Base-by-base conservation (phyloP, 208 protist genomes). In the Zelonia costaricensis region DNA sequence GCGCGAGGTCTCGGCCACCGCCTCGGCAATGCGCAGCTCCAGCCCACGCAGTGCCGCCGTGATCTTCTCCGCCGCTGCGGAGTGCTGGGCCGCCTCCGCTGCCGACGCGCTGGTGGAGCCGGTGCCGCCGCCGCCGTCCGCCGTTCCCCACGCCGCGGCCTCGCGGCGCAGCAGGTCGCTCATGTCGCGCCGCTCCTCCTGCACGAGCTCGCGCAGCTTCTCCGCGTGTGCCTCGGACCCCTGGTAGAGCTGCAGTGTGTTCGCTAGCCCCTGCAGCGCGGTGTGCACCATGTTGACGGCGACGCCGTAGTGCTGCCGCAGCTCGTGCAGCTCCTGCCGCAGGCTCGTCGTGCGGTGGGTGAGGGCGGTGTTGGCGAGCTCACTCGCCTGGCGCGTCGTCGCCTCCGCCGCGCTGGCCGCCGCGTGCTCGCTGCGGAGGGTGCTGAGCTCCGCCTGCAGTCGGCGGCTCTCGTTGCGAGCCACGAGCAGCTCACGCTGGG, bases 121-220 rank as follows among this genome's bases (percentile, higher is more conserved):
- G 28, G 7, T 40, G 47, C 28, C 57, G 7, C 42, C 55, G 43
- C 43, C 39, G 30, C 38, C 43, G 8, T 15, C 30, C 8, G 36
- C 55, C 3, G 45, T 39, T 30, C 52, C 69, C 74, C 54, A 74
- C 23, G 55, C 71, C 36, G 73, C 57, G 58, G 59, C 71, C 53
- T 74, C 65, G 51, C 39, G 78, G 46, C 69, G 78, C 25, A 87
- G 71, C n/a, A 93, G 68, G 40, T 85, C 76, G 20, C 58, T 71
- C 56, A 88, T 79, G 42, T 82, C 79, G 10, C 57, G 57, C 27
- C 86, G 74, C 55, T 88, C 78, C 39, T 81, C 66, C 23, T 59
- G 58, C 20, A 91, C 67, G 40, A 80, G 62, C 33, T 69, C 33
- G 39, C 75, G 75, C 67, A 89, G 76, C 36, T 57, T 66, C n/a